phyloP scores from a whole-genome alignment of 345 rosid genomes.

The Lepidium didymum region DNA sequence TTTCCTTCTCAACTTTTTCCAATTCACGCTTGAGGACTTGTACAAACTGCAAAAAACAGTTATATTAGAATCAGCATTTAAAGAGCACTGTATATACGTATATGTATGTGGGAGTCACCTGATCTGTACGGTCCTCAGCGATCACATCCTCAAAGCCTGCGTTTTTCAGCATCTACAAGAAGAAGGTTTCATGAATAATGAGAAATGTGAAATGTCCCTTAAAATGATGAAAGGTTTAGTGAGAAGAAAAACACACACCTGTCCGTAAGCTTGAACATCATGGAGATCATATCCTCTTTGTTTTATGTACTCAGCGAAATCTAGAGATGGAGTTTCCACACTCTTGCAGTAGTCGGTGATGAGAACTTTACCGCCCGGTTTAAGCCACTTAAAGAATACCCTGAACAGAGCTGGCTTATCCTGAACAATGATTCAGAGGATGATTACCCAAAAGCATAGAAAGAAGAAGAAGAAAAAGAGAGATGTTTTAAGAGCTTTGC shows the following conservation, averaged over 20 bases:
- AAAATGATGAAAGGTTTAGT: background rate
- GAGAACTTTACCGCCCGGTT: conserved; percentile 93
- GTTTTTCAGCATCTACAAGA: conserved; percentile 62
- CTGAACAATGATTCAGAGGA: conserved; percentile 28
- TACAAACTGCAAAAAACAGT: conserved; percentile 43
- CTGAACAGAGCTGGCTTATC: conserved; percentile 86
- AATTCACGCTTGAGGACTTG: conserved; percentile 61
- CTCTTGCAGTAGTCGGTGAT: conserved; percentile 77
- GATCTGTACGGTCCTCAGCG: conserved; percentile 84
- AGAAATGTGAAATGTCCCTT: background rate
- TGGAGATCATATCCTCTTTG: conserved; percentile 99
- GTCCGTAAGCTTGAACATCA: conserved; percentile 72
- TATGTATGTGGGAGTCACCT: conserved; percentile 35
- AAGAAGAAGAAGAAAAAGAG: background rate
- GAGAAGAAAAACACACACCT: conserved; percentile 34
- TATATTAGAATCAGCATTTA: background rate
- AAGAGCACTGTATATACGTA: background rate
- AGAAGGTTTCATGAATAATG: background rate
- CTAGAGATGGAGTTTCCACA: conserved; percentile 53
- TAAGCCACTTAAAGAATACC: conserved; percentile 86
- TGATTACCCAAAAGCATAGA: background rate
- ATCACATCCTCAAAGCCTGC: conserved; percentile 75
- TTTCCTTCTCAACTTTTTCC: conserved; percentile 57
- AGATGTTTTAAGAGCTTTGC: background rate
- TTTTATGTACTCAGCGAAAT: conserved; percentile 57